Evolutionary conservation across 345 rosid species (phyloP).

Genomic region (Carallia pectinifolia): DNA sequence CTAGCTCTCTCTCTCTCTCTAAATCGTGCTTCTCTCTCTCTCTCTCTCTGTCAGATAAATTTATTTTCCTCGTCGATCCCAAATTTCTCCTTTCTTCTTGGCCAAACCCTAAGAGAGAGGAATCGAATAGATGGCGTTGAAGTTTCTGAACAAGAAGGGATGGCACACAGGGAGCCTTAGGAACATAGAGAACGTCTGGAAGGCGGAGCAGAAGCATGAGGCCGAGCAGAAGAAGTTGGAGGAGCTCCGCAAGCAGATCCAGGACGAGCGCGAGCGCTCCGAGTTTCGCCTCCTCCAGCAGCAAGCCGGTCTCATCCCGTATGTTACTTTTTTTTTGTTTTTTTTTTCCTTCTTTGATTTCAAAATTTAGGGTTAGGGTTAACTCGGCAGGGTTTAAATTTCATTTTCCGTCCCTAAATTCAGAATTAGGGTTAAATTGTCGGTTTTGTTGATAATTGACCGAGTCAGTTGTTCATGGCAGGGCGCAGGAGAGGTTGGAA

Average conservation of each 20-base stretch:
- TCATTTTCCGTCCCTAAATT: no score
- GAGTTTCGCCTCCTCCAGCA: constrained; percentile 95
- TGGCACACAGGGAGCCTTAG: constrained; percentile 98
- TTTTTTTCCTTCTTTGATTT: neutral
- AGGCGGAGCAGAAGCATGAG: constrained; percentile 97
- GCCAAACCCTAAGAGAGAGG: no score
- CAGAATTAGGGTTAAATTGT: constrained; percentile 20
- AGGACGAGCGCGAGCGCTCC: constrained; percentile 78
- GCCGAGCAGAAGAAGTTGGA: constrained; percentile 94
- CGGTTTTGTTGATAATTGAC: neutral
- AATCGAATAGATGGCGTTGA: constrained; percentile 59
- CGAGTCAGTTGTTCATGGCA: constrained; percentile 21
- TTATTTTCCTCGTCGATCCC: no score
- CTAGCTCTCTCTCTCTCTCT: no score
- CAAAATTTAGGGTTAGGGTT: constrained; percentile 21
- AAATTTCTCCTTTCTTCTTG: no score
- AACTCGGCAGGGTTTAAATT: no score
- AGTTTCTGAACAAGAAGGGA: constrained; percentile 99
- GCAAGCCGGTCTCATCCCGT: constrained; percentile 91
- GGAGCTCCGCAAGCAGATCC: constrained; percentile 92
- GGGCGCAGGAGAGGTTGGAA: constrained; percentile 95
- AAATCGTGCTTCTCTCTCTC: no score
- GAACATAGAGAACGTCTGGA: constrained; percentile 98
- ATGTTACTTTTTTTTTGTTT: constrained; percentile 20
- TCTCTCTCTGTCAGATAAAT: no score